Percentiles rank a stretch among this genome's conserved stretches.
These are phyloP conservation scores for Termitomyces bulborhizus DNA, from an alignment of 768 basidiomycete species.

Conservation along the genomic window DNA sequence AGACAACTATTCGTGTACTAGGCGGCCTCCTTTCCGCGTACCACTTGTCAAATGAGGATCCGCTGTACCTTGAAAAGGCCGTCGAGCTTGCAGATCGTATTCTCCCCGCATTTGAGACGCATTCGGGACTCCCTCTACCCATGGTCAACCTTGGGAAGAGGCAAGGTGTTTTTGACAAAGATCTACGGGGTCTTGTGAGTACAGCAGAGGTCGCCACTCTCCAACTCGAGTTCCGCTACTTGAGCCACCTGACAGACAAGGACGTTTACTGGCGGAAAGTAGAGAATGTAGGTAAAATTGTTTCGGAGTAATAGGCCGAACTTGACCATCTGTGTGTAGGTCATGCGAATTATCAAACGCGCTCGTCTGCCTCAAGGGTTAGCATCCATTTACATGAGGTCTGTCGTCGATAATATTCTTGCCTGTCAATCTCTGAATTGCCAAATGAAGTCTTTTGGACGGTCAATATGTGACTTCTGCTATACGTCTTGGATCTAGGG, in stretches of 20 bases:
- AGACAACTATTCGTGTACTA: conserved; percentile 91
- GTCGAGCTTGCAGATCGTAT: conserved; percentile 83
- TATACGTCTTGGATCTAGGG: conserved; percentile 86
- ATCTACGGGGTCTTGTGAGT: conserved; percentile 59
- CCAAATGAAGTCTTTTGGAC: conserved; percentile 24
- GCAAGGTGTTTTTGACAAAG: conserved; percentile 52
- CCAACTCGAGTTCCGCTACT: conserved; percentile 87
- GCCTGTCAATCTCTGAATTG: neutral
- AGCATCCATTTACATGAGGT: conserved; percentile 84
- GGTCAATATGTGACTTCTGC: conserved; percentile 52
- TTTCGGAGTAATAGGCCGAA: neutral
- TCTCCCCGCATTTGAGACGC: conserved; percentile 75
- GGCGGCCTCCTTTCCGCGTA: conserved; percentile 88
- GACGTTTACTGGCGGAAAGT: conserved; percentile 76
- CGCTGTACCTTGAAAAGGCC: conserved; percentile 70
- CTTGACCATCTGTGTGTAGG: conserved; percentile 19
- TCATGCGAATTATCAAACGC: conserved; percentile 64
- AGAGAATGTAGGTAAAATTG: conserved; percentile 50
- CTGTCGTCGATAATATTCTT: neutral
- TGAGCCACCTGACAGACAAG: conserved; percentile 74
- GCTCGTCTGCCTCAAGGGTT: conserved; percentile 65
- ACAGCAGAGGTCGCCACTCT: conserved; percentile 86
- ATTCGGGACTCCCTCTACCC: conserved; percentile 76
- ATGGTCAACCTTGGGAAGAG: conserved; percentile 64
- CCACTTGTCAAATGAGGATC: conserved; percentile 64